phyloP scores from a whole-genome alignment of 2,329 filamentous ascomycete genomes.

The Pseudogymnoascus destructans region DNA sequence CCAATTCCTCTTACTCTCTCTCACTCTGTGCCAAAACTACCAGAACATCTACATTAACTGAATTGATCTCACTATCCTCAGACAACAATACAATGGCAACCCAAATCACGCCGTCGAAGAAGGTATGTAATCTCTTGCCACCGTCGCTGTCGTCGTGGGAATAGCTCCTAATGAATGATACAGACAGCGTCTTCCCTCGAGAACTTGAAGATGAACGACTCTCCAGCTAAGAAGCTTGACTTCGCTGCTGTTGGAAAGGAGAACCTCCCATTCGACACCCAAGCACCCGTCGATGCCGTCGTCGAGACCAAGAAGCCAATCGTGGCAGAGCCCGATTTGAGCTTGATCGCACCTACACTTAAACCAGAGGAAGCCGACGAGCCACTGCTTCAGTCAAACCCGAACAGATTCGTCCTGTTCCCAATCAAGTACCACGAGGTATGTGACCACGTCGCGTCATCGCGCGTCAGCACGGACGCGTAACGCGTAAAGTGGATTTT shows the following conservation, averaged over 20 bases:
- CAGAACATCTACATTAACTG: conserved; percentile 13
- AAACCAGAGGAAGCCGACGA: conserved; percentile 66
- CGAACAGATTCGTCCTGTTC: conserved; percentile 91
- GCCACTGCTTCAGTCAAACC: conserved; percentile 89
- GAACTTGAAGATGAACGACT: conserved; percentile 76
- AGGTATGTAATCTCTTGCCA: conserved; percentile 38
- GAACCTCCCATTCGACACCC: conserved; percentile 47
- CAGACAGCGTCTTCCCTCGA: conserved; percentile 81
- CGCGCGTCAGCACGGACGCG: conserved; percentile 32
- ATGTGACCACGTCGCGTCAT: conserved; percentile 31
- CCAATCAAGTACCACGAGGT: conserved; percentile 99
- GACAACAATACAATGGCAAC: conserved; percentile 50
- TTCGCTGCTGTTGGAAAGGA: conserved; percentile 68
- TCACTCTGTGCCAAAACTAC: conserved; percentile 15
- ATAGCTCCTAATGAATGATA: conserved; percentile 14
- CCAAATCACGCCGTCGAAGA: conserved; percentile 62
- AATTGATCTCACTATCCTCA: conserved; percentile 11
- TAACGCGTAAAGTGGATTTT: conserved; percentile 53
- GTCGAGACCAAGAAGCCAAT: conserved; percentile 45
- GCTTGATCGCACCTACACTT: conserved; percentile 34
- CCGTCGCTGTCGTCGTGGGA: conserved; percentile 24
- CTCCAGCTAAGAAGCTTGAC: conserved; percentile 79
- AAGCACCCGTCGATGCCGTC: conserved; percentile 38
- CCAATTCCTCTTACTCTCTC: conserved; percentile 14
- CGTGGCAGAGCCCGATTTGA: conserved; percentile 26